These are phyloP conservation scores for Vaccinium corymbosum DNA, from an alignment of 148 eudicot genomes.

Conservation along the genomic window DNA sequence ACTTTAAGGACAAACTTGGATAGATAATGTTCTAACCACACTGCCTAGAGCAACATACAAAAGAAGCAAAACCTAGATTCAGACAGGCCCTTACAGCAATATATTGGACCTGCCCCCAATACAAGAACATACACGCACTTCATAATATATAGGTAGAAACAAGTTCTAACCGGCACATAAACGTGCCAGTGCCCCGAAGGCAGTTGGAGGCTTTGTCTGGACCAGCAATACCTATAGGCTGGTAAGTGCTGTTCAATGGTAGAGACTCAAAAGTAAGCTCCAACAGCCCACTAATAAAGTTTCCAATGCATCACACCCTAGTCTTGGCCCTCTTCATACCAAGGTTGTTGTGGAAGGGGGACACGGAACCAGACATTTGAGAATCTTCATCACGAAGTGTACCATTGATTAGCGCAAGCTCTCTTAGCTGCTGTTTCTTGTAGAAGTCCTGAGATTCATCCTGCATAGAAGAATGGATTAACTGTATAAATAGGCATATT, in stretches of 20 bases:
- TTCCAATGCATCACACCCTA: conserved; percentile 39
- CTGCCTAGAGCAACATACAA: neutral
- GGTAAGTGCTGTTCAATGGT: conserved; percentile 12
- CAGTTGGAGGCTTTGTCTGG: conserved; percentile 32
- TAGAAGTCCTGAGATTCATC: conserved; percentile 94
- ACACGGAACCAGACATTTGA: conserved; percentile 91
- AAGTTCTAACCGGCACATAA: conserved; percentile 28
- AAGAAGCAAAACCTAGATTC: conserved; percentile 13
- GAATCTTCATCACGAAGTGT: conserved; percentile 82
- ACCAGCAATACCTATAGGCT: conserved; percentile 22
- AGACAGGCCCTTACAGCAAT: conserved; percentile 13
- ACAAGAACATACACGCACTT: conserved; percentile 20
- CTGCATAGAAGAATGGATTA: conserved; percentile 28
- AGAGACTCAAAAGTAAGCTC: conserved; percentile 27
- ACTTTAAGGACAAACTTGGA: conserved; percentile 1
- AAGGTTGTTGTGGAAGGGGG: conserved; percentile 86
- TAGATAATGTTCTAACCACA: conserved; percentile 15
- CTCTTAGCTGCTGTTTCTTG: conserved; percentile 91
- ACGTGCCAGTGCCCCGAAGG: conserved; percentile 40
- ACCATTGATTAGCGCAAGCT: conserved; percentile 88
- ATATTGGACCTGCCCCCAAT: conserved; percentile 22
- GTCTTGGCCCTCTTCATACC: conserved; percentile 99
- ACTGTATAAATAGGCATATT: neutral
- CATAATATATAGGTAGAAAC: conserved; percentile 33
- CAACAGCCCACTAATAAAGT: conserved; percentile 18